Evolutionary conservation across 768 basidiomycete species (phyloP), one percentile per base, ranked within the genome.

Genomic region (Tephrocybe sp.): DNA sequence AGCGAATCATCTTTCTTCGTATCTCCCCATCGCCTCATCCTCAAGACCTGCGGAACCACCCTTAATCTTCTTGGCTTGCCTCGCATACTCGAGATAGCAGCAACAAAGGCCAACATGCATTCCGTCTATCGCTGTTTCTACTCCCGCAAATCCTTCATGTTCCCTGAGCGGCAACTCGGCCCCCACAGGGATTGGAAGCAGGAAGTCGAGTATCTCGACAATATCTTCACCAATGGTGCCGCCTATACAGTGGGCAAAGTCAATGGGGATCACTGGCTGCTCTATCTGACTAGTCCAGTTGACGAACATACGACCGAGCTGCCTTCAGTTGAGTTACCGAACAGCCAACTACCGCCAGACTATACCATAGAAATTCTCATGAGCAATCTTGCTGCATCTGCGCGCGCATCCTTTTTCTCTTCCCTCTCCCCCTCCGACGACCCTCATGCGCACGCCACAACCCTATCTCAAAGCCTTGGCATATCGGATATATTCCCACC

Each of bases 21-120:
- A 46, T 91, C 88, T 31, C 83, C 95, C 2, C 94, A 99, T 70
- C 86, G 93, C 49, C 79, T 99, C 52, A 98, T 99, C 60, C 83
- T 99, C 63, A 99, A 99, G 71, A 99, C 97, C 11, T 99, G 97
- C 67, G 97, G 97, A 21, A 99, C 97, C 3, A 99, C 97, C 4
- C 85, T 98, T 53, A 97, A 98, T 71, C 86, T 99, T 42, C 79
- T 95, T 54, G 97, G 97, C 11, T 78, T 99, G 43, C 91, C 93
- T 18, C 83, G 92, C 50, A 95, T 99, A 60, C 88, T 99, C 52
- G 86, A 93, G 60, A 95, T 98, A 62, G 97, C 97, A 1, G 75
- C 80, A 29, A 71, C 75, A 6, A 71, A 86, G 31, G 88, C 86
- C 10, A 75, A 78, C 42, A 69, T 92, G 52, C 73, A 73, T 21